Base-by-base conservation (phyloP, 2,329 filamentous ascomycete genomes). In the Cylindrodendrum hubeiense region DNA sequence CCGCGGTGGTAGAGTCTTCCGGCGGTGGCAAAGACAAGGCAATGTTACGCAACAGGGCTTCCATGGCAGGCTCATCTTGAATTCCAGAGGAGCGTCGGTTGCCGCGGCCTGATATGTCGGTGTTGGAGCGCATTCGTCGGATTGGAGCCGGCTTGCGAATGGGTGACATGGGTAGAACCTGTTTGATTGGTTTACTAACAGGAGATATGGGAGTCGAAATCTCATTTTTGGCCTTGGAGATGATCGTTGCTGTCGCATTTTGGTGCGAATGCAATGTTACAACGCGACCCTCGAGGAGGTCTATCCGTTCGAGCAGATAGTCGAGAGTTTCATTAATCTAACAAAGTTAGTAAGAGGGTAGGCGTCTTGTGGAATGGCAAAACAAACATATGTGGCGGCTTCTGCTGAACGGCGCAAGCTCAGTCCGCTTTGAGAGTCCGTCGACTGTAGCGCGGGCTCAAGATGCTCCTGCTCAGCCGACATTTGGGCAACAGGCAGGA, bases 401-500 rank as follows among this genome's bases (percentile, higher is more conserved):
- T 80, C 79, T 0, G 81, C 79, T 0, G 86, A 83, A 34, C 82
- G 81, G 10, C 76, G 77, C n/a, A 84, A 68, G 22, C 79, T 82
- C 39, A 83, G 79, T 1, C 82, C 80, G 53, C 81, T 83, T 60
- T 79, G 82, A 3, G 80, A 76, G 7, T 83, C 78, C 5, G 85
- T 75, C 0, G 81, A 79, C 60, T 79, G 78, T 6, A 88, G 78
- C 1, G 90, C 87, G 0, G 91, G 90, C 64, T 88, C 85, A 5
- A 91, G 82, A 69, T 90, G 86, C 73, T 92, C 89, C 70, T 91
- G 87, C 68, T 93, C 89, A 1, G 90, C 84, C 0, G 90, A 88
- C 88, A 93, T 93, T 67, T 91, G 88, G 7, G 90, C 87, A 2
- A 93, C 89, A 0, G 90, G 88, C 0, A 91, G 80, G 43, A 93